Evolutionary conservation across 73 alveolate genomes (phyloP).

Genomic region (Paramecium primaurelia): DNA sequence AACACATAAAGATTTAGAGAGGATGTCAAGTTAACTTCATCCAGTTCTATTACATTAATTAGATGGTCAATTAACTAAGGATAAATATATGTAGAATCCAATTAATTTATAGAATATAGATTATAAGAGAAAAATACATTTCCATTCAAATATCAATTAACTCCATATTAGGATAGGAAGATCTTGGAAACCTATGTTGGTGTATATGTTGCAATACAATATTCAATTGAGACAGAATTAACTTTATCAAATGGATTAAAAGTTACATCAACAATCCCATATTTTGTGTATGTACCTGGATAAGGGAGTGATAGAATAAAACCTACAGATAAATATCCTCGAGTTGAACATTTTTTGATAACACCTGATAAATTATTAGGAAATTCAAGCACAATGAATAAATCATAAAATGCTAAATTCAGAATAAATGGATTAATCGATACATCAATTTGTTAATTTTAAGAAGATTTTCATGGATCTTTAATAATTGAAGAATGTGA

Average conservation of each 20-base stretch:
- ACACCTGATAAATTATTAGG: conserved; percentile 50
- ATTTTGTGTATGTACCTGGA: conserved; percentile 5
- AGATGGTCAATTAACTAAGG: neutral
- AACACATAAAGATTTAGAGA: conserved; percentile 32
- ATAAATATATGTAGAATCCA: neutral
- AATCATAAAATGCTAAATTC: neutral
- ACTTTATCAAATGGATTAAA: neutral
- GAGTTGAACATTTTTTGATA: conserved; percentile 12
- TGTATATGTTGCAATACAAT: neutral
- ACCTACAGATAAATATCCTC: neutral
- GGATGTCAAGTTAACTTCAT: neutral
- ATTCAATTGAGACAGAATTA: neutral
- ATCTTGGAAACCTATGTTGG: conserved; percentile 43
- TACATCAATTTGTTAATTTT: conserved; percentile 24
- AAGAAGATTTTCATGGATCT: conserved; percentile 36
- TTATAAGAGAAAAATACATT: conserved; percentile 2
- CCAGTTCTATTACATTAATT: neutral
- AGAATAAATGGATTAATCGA: conserved; percentile 20
- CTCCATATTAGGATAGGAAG: conserved; percentile 7
- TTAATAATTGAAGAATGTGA: conserved; percentile 54
- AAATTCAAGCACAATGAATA: neutral
- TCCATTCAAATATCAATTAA: neutral
- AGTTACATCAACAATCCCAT: neutral
- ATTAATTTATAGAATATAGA: neutral
- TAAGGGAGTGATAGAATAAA: neutral